A percentile compares a stretch with the other conserved stretches of the same genome.
phyloP scores from a whole-genome alignment of 2,329 filamentous ascomycete genomes.

The Drechslerella dactyloides region DNA sequence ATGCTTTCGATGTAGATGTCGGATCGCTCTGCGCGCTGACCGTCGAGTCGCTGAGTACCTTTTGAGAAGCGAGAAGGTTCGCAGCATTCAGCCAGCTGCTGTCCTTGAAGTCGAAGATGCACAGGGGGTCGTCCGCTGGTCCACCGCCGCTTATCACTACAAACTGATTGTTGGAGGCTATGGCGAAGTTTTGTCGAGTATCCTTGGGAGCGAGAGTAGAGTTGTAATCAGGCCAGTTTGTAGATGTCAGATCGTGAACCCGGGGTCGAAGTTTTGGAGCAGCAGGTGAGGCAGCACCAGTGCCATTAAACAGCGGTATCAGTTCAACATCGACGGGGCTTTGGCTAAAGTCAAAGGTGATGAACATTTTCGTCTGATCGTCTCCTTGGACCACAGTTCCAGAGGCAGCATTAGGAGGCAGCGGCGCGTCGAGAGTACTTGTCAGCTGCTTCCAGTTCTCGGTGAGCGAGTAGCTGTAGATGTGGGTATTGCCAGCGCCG shows the following conservation, averaged over 20 bases:
- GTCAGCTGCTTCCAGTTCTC: slow-evolving; percentile 52
- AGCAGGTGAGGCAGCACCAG: slow-evolving; percentile 18
- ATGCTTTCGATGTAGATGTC: slow-evolving; percentile 25
- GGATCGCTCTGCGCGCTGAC: slow-evolving; percentile 14
- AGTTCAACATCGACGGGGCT: slow-evolving; percentile 43
- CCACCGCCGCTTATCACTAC: slow-evolving; percentile 53
- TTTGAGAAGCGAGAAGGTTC: slow-evolving; percentile 39
- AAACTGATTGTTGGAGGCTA: slow-evolving; percentile 52
- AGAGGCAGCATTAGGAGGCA: slow-evolving; percentile 27
- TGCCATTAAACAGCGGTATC: slow-evolving; percentile 37
- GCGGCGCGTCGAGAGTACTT: slow-evolving; percentile 16
- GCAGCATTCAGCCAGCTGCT: slow-evolving; percentile 53
- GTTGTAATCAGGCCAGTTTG: slow-evolving; percentile 54
- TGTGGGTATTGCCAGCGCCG: slow-evolving; percentile 52
- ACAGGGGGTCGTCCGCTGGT: slow-evolving; percentile 49
- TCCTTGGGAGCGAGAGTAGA: slow-evolving; percentile 51
- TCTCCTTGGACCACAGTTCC: slow-evolving; percentile 52
- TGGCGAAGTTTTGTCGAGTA: slow-evolving; percentile 51
- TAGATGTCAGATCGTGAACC: slow-evolving; percentile 47
- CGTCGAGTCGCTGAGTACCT: slow-evolving; percentile 16
- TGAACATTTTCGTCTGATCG: slow-evolving; percentile 54
- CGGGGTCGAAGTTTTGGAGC: slow-evolving; percentile 21
- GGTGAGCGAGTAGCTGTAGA: slow-evolving; percentile 51
- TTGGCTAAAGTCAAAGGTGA: slow-evolving; percentile 54
- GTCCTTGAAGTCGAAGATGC: slow-evolving; percentile 50